Conservation (phyloP, 148 eudicot genomes). For the Silene conica region DNA sequence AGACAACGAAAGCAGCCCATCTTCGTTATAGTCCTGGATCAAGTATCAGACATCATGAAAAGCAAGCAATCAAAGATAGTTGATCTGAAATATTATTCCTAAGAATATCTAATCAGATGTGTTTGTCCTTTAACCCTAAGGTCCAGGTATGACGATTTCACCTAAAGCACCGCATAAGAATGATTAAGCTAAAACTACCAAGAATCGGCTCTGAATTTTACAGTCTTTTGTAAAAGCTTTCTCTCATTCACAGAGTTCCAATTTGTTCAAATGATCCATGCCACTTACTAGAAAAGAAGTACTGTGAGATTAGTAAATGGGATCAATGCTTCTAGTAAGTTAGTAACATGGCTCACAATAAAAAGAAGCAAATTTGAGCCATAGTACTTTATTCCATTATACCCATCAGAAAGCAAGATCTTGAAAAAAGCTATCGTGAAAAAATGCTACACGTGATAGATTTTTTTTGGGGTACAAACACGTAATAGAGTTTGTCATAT, state of each 20-base stretch:
- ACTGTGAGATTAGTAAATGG: not conserved
- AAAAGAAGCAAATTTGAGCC: not conserved
- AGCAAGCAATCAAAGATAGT: not conserved
- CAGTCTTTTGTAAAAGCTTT: not conserved
- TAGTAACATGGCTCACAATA: not conserved
- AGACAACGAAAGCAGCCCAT: slow-evolving; percentile 66
- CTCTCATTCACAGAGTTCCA: not conserved
- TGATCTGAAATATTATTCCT: not conserved
- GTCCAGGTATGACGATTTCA: not conserved
- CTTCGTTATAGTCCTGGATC: slow-evolving; percentile 72
- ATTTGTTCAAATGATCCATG: not conserved
- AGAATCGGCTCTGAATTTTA: not conserved
- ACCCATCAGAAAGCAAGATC: not conserved
- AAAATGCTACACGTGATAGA: not conserved
- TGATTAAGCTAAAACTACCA: not conserved
- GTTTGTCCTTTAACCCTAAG: not conserved
- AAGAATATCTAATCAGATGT: not conserved
- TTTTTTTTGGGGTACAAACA: too few relatives aligned
- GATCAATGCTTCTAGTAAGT: not conserved
- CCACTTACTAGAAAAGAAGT: not conserved
- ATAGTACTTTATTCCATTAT: not conserved
- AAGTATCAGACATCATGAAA: slow-evolving; percentile 9
- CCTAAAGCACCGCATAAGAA: not conserved
- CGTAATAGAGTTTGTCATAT: not conserved
- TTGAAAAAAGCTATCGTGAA: slow-evolving; percentile 3